Evolutionary conservation across 805 yeast species (phyloP).

Genomic region (Ogataea methanolica): DNA sequence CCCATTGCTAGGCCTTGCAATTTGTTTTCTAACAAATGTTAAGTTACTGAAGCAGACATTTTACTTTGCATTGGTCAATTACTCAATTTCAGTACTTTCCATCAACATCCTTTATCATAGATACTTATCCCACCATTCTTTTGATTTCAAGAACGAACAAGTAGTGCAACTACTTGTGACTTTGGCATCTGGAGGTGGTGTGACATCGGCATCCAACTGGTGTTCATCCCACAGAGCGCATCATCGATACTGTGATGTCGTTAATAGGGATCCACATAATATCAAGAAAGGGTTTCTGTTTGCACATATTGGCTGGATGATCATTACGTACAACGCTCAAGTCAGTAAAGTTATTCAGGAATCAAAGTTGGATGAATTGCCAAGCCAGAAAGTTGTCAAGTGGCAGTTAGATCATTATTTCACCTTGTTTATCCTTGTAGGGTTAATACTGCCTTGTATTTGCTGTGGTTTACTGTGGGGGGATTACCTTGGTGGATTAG

Average conservation of each 20-base stretch:
- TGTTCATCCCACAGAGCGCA: conserved; percentile 82
- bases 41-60: conserved; percentile 32
- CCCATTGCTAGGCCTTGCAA: conserved; percentile 37
- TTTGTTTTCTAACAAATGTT: conserved; percentile 4
- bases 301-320: conserved; percentile 88
- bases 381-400: conserved; percentile 48
- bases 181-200: conserved; percentile 66
- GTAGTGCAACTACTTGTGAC: conserved; percentile 49
- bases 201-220: conserved; percentile 79
- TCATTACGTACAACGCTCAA: conserved; percentile 61
- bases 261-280: conserved; percentile 84
- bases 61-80: conserved; percentile 48
- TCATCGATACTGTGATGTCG: conserved; percentile 75
- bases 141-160: conserved; percentile 36
- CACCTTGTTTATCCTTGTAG: conserved; percentile 41
- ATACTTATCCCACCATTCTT: conserved; percentile 62
- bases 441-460: conserved; percentile 56
- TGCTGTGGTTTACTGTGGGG: conserved; percentile 67
- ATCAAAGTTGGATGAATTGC: conserved; percentile 56
- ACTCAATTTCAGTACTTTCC: conserved; percentile 59
- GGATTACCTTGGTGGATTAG: conserved; percentile 70
- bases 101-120: conserved; percentile 85
- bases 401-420: conserved; percentile 75
- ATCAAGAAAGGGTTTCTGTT: conserved; percentile 75
- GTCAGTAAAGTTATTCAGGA: conserved; percentile 36